Percentiles rank a stretch among this genome's conserved stretches.
These are phyloP conservation scores for Saraca asoca DNA, from an alignment of 331 rosid genomes.

Conservation along the genomic window DNA sequence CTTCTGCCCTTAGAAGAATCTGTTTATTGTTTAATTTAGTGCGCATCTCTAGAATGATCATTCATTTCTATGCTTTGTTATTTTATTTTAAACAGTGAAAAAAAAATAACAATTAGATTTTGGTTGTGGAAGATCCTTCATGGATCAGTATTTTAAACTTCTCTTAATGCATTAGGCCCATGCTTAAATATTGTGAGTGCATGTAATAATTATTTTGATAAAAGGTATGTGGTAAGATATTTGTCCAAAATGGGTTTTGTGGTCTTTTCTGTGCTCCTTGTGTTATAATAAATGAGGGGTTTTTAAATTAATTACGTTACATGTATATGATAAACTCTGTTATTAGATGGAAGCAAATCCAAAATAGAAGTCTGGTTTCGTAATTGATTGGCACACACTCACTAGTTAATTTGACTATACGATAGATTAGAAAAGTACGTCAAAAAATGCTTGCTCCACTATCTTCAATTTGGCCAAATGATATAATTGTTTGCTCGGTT, in stretches of 20 bases:
- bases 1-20: constrained; percentile 30
- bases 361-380: too few relatives aligned
- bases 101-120: neutral
- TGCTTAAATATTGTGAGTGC: constrained; percentile 15
- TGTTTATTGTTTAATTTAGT: constrained; percentile 4
- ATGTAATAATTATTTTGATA: constrained; percentile 22
- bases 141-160: neutral
- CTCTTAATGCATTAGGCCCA: neutral
- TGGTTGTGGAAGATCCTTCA: neutral
- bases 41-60: constrained; percentile 30
- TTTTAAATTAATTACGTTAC: too few relatives aligned
- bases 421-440: too few relatives aligned
- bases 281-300: too few relatives aligned
- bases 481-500: neutral
- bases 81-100: neutral
- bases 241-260: neutral
- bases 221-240: neutral
- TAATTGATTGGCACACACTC: too few relatives aligned
- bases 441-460: too few relatives aligned
- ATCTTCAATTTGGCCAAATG: neutral
- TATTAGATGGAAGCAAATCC: too few relatives aligned
- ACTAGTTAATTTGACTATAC: too few relatives aligned
- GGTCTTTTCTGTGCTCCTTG: too few relatives aligned
- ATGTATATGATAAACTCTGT: too few relatives aligned
- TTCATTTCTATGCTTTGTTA: neutral